Evolutionary conservation across 345 rosid species (phyloP).

Genomic region (Adansonia digitata): DNA sequence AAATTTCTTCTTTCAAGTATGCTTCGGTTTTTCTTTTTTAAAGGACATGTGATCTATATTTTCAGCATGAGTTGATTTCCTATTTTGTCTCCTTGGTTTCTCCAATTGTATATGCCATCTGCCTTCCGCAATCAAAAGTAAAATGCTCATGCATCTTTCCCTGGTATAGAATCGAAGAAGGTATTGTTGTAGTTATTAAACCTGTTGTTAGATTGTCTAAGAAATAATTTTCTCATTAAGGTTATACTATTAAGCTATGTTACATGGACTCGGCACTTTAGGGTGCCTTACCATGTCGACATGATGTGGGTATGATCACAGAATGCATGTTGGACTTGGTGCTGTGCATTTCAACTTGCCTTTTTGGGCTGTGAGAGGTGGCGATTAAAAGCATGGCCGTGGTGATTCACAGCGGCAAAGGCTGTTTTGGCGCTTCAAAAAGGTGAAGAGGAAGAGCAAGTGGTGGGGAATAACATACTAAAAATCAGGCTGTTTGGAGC

Average conservation of each 20-base stretch:
- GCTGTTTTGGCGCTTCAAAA: background rate
- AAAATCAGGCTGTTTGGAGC: background rate
- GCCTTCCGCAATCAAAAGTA: background rate
- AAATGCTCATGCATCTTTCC: background rate
- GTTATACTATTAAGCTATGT: background rate
- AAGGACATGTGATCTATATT: background rate
- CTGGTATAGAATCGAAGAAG: background rate
- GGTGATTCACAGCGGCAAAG: background rate
- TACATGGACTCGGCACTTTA: background rate
- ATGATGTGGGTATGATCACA: background rate
- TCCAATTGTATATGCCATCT: background rate
- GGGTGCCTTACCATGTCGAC: background rate
- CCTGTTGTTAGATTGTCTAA: background rate
- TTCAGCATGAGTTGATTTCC: constrained; percentile 3
- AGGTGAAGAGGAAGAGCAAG: background rate
- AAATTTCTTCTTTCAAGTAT: constrained; percentile 70
- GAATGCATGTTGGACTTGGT: background rate
- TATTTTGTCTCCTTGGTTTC: background rate
- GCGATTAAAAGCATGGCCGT: background rate
- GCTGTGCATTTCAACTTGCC: background rate
- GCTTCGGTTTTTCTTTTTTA: constrained; percentile 18
- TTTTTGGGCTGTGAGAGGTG: background rate
- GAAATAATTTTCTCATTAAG: background rate
- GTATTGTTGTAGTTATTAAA: background rate
- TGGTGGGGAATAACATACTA: background rate